phyloP scores from a whole-genome alignment of 345 rosid genomes.

The Eucalyptus coolabah region DNA sequence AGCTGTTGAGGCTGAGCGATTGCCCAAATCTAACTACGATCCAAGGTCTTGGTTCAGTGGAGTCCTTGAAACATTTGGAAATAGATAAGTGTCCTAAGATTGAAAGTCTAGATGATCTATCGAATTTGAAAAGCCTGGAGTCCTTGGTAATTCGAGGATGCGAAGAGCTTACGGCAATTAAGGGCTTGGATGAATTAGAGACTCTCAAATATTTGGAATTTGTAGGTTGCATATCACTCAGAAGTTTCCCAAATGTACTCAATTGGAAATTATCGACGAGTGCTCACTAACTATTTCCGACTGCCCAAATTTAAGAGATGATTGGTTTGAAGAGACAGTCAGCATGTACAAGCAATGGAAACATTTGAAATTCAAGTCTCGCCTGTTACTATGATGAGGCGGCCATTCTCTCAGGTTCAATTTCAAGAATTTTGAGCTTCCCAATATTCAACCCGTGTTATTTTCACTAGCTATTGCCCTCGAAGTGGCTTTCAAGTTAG shows the following conservation, averaged over 20 bases:
- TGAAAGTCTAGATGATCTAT: neutral
- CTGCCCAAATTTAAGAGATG: neutral
- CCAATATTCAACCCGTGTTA: slow-evolving; percentile 50
- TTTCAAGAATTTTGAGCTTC: neutral
- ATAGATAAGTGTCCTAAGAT: neutral
- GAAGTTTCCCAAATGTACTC: neutral
- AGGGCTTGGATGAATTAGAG: neutral
- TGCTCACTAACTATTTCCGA: neutral
- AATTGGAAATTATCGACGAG: neutral
- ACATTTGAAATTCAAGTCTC: neutral
- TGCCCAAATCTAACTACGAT: neutral
- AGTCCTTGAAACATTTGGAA: neutral
- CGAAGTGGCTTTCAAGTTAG: neutral
- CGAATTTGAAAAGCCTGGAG: neutral
- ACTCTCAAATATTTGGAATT: neutral
- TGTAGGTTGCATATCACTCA: neutral
- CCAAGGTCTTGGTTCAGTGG: neutral
- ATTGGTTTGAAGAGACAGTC: neutral
- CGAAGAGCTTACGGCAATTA: neutral
- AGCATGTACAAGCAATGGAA: neutral
- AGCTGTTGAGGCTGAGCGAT: neutral
- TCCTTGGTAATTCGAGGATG: neutral
- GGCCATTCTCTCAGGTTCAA: neutral
- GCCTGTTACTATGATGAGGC: too few species aligned
- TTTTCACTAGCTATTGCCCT: slow-evolving; percentile 56